Evolutionary conservation across 2,329 filamentous ascomycete genomes (phyloP).

Genomic region (Xylaria hypoxylon): DNA sequence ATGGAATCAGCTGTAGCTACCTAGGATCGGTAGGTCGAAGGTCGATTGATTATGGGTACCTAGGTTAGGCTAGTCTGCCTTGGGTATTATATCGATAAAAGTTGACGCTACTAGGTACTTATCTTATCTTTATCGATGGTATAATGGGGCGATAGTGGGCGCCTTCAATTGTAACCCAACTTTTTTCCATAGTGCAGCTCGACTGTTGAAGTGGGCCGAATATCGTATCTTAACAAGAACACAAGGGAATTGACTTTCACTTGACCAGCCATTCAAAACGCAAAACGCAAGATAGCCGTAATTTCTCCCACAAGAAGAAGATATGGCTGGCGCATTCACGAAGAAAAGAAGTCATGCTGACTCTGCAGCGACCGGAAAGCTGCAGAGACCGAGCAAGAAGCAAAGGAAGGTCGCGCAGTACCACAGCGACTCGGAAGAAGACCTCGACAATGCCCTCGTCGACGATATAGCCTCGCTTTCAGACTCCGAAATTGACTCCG

Average conservation of each 20-base stretch:
- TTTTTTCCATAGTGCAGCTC: slow-evolving; percentile 25
- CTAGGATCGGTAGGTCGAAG: no score
- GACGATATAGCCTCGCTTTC: slow-evolving; percentile 60
- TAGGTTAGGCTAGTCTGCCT: not conserved
- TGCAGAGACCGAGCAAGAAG: slow-evolving; percentile 62
- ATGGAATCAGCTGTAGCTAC: not conserved
- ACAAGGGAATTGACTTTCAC: not conserved
- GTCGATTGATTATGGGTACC: no score
- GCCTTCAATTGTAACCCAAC: slow-evolving; percentile 25
- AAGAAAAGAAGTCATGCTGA: slow-evolving; percentile 50
- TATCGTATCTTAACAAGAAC: not conserved
- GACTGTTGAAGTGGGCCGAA: not conserved
- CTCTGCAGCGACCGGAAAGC: slow-evolving; percentile 46
- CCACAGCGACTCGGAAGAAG: slow-evolving; percentile 69
- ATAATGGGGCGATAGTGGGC: slow-evolving; percentile 29
- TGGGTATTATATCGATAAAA: no score
- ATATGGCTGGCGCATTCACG: slow-evolving; percentile 44
- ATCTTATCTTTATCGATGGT: slow-evolving; percentile 28
- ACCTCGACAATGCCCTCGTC: slow-evolving; percentile 64
- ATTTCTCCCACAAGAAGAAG: not conserved
- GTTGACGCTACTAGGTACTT: no score
- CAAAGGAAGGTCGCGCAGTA: slow-evolving; percentile 62
- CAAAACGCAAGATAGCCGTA: not conserved
- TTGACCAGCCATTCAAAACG: not conserved
- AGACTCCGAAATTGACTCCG: slow-evolving; percentile 49